Evolutionary conservation across 2,329 filamentous ascomycete species (phyloP), one percentile per base, ranked within the genome.

Genomic region (Zalaria sp.): DNA sequence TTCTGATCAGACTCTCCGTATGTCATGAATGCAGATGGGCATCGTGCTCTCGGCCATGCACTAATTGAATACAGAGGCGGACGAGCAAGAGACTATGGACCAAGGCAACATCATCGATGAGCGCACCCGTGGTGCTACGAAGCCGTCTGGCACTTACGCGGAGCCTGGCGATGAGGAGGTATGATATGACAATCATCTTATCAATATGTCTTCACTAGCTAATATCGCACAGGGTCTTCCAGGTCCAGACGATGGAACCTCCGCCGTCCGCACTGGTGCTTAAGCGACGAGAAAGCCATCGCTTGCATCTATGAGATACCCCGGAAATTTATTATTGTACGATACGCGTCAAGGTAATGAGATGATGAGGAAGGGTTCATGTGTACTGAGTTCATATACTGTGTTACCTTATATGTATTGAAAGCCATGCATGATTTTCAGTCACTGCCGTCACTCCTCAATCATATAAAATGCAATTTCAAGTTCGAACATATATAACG

Each of bases 121-220:
- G 26, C 64, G 67, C 27, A 71, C 68, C 5, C 60, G 69, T 11
- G 67, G 68, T 42, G 68, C 66, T 0, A 52, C 64, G 0, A 68
- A 68, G 57, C 31, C 56, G 34, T 46, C 55, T 31, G 67, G 68
- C 11, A 57, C 59, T 0, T 72, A 72, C 49, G 47, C 52, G 1
- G 69, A 73, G 60, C 69, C 68, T n/a, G 65, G 66, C 27, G 69
- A 72, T 48, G 67, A 71, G 42, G 69, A 71, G 55, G 63, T 46
- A 31, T 35, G 42, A 37, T 18, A 9, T 26, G 35, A 18, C 35
- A 11, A 8, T 37, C 5, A 8, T 9, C n/a, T 37, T 42, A 5
- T n/a, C 18, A 5, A 34, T 39, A 11, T 9, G 10, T 18, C 37
- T 25, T n/a, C 4, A 7, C 25, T 5, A 10, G n/a, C 4, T 25